Conservation (phyloP, 371 early-diverging fungal species). For the Mycotypha africana region DNA sequence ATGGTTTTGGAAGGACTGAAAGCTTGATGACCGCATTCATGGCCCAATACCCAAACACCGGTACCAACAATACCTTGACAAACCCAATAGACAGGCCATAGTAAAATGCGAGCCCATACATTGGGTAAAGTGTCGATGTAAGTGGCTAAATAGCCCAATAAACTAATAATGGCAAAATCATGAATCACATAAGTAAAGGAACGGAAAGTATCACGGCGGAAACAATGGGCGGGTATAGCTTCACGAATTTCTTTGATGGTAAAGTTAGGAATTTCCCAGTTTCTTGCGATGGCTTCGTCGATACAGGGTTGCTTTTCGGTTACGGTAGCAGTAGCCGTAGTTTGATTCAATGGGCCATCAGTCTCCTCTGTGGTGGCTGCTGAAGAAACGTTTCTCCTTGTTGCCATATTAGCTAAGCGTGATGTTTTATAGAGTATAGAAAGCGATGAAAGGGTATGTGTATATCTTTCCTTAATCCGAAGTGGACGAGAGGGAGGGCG, state of each 20-base stretch:
- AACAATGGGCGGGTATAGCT: conserved; percentile 82
- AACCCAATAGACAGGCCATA: conserved; percentile 79
- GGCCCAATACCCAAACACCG: conserved; percentile 88
- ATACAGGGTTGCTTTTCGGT: conserved; percentile 11
- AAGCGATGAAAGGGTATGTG: too few relatives aligned
- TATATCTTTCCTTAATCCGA: too few relatives aligned
- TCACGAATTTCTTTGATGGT: conserved; percentile 86
- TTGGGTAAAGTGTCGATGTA: conserved; percentile 58
- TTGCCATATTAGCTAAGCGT: conserved; percentile 16
- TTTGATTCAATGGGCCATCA: too few relatives aligned
- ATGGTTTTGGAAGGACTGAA: conserved; percentile 73
- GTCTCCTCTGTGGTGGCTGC: background rate
- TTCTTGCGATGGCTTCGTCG: conserved; percentile 38
- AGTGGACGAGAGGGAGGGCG: too few relatives aligned
- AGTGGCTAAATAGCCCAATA: conserved; percentile 59
- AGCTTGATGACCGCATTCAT: conserved; percentile 83
- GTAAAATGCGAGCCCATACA: conserved; percentile 35
- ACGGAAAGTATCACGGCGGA: conserved; percentile 67
- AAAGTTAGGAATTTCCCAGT: conserved; percentile 63
- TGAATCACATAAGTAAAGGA: conserved; percentile 67
- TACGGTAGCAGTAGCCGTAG: background rate
- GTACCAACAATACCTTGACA: conserved; percentile 77
- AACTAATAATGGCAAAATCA: conserved; percentile 61
- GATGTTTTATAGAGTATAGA: too few relatives aligned
- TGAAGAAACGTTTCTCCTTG: conserved; percentile 13